Percentiles rank a stretch among this genome's conserved stretches.
Conservation (phyloP, 2,329 filamentous ascomycete species). For the Torrubiellomyces zombiae region DNA sequence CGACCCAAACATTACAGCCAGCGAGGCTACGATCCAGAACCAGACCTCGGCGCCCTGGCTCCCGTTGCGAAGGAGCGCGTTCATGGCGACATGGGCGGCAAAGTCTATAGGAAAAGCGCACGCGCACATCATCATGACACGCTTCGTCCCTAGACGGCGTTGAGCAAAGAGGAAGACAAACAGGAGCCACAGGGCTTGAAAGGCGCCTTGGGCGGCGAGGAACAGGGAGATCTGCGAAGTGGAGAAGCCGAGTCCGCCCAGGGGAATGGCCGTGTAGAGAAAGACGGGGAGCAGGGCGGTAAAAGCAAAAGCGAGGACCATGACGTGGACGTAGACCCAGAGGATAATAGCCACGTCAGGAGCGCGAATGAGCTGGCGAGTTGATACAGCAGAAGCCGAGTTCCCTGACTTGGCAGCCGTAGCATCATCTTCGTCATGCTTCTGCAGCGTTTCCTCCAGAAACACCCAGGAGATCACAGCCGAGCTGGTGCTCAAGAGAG, state of each 20-base stretch:
- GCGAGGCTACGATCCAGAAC: constrained; percentile 38
- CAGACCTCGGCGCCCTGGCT: constrained; percentile 15
- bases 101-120: constrained; percentile 48
- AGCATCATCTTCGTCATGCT: constrained; percentile 4
- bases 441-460: constrained; percentile 43
- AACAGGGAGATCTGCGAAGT: constrained; percentile 48
- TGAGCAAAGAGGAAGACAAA: constrained; percentile 54
- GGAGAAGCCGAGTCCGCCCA: constrained; percentile 50
- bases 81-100: constrained; percentile 35
- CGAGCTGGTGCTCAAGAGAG: constrained; percentile 36
- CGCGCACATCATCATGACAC: constrained; percentile 40
- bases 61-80: constrained; percentile 24
- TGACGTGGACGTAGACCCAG: constrained; percentile 46
- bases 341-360: constrained; percentile 53
- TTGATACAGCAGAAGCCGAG: no score
- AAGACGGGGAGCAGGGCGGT: constrained; percentile 55
- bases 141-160: constrained; percentile 46
- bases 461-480: constrained; percentile 36
- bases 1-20: constrained; percentile 34
- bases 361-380: constrained; percentile 33
- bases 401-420: constrained; percentile 10
- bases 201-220: constrained; percentile 45
- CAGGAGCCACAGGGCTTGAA: constrained; percentile 57
- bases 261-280: constrained; percentile 42
- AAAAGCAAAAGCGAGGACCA: constrained; percentile 54